Percentiles rank a stretch among this genome's conserved stretches.
These are phyloP conservation scores for Asterophora lycoperdoides DNA, from an alignment of 768 basidiomycete genomes.

Conservation along the genomic window DNA sequence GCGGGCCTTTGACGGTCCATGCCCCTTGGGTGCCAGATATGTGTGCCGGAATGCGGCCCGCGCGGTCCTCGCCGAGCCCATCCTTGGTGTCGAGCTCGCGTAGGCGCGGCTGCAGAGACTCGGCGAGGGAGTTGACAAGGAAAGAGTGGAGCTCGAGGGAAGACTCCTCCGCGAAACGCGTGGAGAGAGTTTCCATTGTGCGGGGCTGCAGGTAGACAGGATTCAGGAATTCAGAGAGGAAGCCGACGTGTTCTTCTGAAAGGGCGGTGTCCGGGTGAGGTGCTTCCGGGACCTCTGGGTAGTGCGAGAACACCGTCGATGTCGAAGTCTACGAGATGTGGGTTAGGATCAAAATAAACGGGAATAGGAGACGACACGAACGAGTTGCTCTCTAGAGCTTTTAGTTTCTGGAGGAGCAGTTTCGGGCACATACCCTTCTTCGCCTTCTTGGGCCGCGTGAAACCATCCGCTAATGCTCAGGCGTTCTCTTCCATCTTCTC, in stretches of 20 bases:
- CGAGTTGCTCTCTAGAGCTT: constrained; percentile 91
- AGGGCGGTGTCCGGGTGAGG: constrained; percentile 51
- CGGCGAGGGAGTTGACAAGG: constrained; percentile 65
- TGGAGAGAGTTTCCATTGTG: constrained; percentile 74
- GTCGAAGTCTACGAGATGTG: constrained; percentile 48
- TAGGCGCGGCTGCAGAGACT: constrained; percentile 60
- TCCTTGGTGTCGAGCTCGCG: constrained; percentile 61
- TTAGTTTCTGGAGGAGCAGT: constrained; percentile 43
- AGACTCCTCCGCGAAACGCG: constrained; percentile 81
- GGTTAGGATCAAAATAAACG: constrained; percentile 5
- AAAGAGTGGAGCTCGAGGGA: constrained; percentile 88
- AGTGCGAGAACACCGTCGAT: constrained; percentile 54
- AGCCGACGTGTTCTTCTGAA: constrained; percentile 54
- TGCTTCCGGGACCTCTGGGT: constrained; percentile 43
- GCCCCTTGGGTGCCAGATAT: constrained; percentile 49
- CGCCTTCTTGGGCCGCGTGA: constrained; percentile 86
- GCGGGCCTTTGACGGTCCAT: constrained; percentile 82
- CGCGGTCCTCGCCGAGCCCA: constrained; percentile 53
- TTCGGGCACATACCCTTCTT: constrained; percentile 75
- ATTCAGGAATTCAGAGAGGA: constrained; percentile 83
- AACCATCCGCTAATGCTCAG: constrained; percentile 97
- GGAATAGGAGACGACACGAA: constrained; percentile 40
- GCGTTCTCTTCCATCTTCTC: constrained; percentile 63
- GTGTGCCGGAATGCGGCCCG: constrained; percentile 60
- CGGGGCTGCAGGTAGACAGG: constrained; percentile 84